Evolutionary conservation across 768 basidiomycete genomes (phyloP).

Genomic region (Tubosaeta brunneosetosa): DNA sequence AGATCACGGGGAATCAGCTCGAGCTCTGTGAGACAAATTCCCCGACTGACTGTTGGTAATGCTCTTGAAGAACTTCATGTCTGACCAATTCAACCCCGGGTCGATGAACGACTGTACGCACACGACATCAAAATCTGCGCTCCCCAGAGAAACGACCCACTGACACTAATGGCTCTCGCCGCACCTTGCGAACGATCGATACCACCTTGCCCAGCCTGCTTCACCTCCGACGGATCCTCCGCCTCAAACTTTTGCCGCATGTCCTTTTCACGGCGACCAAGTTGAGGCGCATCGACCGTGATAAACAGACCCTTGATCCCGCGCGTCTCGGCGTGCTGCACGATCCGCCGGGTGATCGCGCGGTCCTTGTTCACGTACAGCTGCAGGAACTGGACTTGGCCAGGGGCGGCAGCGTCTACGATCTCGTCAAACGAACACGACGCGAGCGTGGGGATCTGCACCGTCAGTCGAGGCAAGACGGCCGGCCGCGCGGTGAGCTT

Average conservation of each 20-base stretch:
- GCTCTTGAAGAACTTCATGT: slow-evolving; percentile 63
- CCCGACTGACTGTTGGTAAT: slow-evolving; percentile 57
- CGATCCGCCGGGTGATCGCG: slow-evolving; percentile 75
- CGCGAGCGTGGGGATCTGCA: slow-evolving; percentile 89
- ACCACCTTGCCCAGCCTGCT: slow-evolving; percentile 43
- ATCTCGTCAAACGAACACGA: slow-evolving; percentile 96
- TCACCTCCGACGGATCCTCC: slow-evolving; percentile 41
- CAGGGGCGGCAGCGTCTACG: slow-evolving; percentile 75
- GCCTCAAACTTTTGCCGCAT: slow-evolving; percentile 97
- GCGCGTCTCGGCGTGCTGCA: slow-evolving; percentile 84
- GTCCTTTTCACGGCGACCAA: slow-evolving; percentile 92
- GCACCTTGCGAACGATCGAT: slow-evolving; percentile 88
- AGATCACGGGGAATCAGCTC: slow-evolving; percentile 3
- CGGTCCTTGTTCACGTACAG: slow-evolving; percentile 90
- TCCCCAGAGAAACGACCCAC: slow-evolving; percentile 15
- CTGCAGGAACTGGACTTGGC: slow-evolving; percentile 84
- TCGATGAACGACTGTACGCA: slow-evolving; percentile 82
- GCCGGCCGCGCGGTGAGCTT: neutral
- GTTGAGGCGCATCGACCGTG: slow-evolving; percentile 95
- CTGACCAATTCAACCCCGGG: slow-evolving; percentile 76
- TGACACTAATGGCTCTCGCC: slow-evolving; percentile 86
- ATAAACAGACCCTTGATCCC: slow-evolving; percentile 95
- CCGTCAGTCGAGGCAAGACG: neutral
- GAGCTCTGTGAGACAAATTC: too few relatives aligned
- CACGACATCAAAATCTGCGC: neutral